Evolutionary conservation across 75 land plant genomes (phyloP).

Genomic region (Picea sitchensis): DNA sequence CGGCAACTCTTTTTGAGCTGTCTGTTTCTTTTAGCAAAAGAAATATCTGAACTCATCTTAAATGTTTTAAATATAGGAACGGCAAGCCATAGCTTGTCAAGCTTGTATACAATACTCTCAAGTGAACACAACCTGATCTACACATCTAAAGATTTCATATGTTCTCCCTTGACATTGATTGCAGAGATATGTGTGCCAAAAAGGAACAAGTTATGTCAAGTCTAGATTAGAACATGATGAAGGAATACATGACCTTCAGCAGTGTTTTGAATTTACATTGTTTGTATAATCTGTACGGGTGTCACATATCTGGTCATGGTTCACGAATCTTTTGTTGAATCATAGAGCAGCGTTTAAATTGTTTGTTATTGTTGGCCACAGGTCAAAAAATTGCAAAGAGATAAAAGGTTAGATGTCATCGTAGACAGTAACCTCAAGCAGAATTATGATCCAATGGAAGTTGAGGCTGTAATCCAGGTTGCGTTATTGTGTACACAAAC

Average conservation of each 20-base stretch:
- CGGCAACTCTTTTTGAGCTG: too few species aligned
- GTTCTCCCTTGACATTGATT: too few species aligned
- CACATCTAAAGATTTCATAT: too few species aligned
- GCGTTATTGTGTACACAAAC: constrained; percentile 58
- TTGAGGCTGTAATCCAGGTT: constrained; percentile 52
- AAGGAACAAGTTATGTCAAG: background rate
- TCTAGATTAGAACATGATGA: background rate
- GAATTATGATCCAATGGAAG: constrained; percentile 43
- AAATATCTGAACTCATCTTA: background rate
- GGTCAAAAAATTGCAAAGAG: constrained; percentile 54
- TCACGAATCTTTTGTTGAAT: background rate
- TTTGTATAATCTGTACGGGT: too few species aligned
- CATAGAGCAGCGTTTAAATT: background rate
- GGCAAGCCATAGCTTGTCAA: too few species aligned
- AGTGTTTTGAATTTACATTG: background rate
- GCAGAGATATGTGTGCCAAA: too few species aligned
- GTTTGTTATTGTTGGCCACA: constrained; percentile 6
- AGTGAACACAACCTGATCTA: too few species aligned
- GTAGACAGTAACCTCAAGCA: constrained; percentile 49
- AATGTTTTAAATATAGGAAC: too few species aligned
- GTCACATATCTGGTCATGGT: background rate
- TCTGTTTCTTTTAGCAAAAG: too few species aligned
- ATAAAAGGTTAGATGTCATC: constrained; percentile 43
- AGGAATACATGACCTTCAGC: background rate
- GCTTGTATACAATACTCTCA: too few species aligned